A percentile compares a stretch with the other conserved stretches of the same genome.
Conservation (phyloP, 148 eudicot genomes). For the Camellia lanceoleosa region DNA sequence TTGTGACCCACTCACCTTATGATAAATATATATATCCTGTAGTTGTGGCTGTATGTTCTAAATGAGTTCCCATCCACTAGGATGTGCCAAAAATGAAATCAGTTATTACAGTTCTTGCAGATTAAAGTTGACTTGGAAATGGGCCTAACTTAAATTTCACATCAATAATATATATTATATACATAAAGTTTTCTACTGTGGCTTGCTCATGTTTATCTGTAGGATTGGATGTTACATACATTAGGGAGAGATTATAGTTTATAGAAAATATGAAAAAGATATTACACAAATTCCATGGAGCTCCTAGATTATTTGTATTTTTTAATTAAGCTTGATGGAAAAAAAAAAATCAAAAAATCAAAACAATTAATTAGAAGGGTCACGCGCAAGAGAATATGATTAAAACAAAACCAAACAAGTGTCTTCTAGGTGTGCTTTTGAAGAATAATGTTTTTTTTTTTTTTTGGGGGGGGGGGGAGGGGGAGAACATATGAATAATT, state of each 20-base stretch:
- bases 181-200: neutral
- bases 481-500: too few species aligned
- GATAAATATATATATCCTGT: too few species aligned
- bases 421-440: neutral
- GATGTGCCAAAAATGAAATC: neutral
- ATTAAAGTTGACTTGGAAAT: neutral
- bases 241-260: too few species aligned
- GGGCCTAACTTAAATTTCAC: neutral
- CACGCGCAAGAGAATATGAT: neutral
- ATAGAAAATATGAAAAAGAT: too few species aligned
- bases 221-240: neutral
- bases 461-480: too few species aligned
- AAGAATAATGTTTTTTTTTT: too few species aligned
- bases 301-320: too few species aligned
- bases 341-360: too few species aligned
- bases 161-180: too few species aligned
- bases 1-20: slow-evolving; percentile 1
- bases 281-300: too few species aligned
- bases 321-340: too few species aligned
- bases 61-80: slow-evolving; percentile 11
- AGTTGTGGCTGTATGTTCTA: neutral
- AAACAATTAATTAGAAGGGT: too few species aligned
- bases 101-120: neutral
- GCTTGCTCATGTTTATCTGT: slow-evolving; percentile 6
- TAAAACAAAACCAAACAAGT: neutral